Percentiles rank a stretch among this genome's conserved stretches.
Conservation (phyloP, 2,329 filamentous ascomycete species). For the Triangularia setosa region DNA sequence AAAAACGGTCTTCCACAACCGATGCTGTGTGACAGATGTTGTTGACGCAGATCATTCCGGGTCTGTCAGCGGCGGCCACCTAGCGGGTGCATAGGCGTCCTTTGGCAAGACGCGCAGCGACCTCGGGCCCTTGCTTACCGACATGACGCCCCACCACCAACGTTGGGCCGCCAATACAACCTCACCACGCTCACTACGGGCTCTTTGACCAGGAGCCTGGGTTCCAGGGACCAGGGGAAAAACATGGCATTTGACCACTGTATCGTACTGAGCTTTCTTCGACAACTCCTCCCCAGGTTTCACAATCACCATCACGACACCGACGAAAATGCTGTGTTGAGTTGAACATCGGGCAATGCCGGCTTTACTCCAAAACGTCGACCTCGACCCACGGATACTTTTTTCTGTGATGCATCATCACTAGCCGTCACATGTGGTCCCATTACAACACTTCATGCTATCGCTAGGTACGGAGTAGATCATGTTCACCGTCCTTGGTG, state of each 20-base stretch:
- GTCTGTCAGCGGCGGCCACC: constrained; percentile 1
- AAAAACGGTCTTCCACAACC: background rate
- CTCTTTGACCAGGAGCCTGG: background rate
- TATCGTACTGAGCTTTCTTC: background rate
- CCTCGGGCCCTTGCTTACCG: constrained; percentile 1
- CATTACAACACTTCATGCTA: background rate
- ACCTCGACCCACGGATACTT: constrained; percentile 3
- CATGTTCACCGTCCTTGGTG: background rate
- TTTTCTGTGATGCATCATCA: background rate
- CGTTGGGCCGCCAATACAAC: background rate
- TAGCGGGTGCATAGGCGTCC: background rate
- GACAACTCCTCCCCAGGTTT: background rate
- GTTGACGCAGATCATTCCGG: constrained; percentile 10
- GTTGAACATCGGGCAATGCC: background rate
- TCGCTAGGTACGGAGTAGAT: background rate
- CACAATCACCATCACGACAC: background rate
- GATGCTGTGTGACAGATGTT: background rate
- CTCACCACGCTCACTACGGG: background rate
- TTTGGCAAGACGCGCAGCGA: background rate
- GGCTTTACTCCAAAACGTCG: background rate
- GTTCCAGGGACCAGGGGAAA: background rate
- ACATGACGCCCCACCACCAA: background rate
- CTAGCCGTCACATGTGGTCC: background rate
- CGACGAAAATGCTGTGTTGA: background rate
- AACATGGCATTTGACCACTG: background rate